Conservation (phyloP, 208 protist species). For the Trypanosoma rangeli region DNA sequence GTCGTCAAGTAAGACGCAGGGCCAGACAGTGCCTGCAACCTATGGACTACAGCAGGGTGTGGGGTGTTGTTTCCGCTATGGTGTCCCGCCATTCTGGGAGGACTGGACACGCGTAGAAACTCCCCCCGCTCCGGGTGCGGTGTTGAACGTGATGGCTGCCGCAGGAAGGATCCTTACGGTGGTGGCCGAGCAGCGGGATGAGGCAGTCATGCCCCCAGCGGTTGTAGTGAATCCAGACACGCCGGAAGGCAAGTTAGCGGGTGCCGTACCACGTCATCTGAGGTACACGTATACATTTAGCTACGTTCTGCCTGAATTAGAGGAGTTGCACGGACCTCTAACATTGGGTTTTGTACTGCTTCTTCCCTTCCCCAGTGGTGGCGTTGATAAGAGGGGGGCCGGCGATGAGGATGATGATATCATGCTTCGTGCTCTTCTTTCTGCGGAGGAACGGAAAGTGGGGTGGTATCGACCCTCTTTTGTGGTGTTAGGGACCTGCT, state of each 20-base stretch:
- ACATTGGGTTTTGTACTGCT: slow-evolving; percentile 33
- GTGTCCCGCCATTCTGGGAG: slow-evolving; percentile 36
- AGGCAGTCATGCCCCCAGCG: background rate
- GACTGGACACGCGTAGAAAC: background rate
- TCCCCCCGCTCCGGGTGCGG: background rate
- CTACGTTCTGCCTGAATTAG: slow-evolving; percentile 32
- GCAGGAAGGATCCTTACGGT: slow-evolving; percentile 15
- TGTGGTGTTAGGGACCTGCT: slow-evolving; percentile 44
- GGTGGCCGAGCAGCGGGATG: background rate
- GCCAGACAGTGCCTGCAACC: background rate
- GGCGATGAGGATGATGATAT: slow-evolving; percentile 24
- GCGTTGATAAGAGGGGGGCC: background rate
- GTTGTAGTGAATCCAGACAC: background rate
- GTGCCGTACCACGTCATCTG: slow-evolving; percentile 22
- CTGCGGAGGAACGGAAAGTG: slow-evolving; percentile 4
- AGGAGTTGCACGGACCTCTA: slow-evolving; percentile 1
- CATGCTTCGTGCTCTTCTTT: slow-evolving; percentile 22
- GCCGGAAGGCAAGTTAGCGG: background rate
- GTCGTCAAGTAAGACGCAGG: background rate
- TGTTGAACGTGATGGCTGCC: background rate
- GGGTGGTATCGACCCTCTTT: slow-evolving; percentile 11
- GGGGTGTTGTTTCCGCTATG: slow-evolving; percentile 28
- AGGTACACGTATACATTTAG: slow-evolving; percentile 34
- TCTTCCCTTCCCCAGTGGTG: slow-evolving; percentile 4
- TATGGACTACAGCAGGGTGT: background rate